Base-by-base conservation (phyloP, 768 basidiomycete species). In the Russula dissimulans region DNA sequence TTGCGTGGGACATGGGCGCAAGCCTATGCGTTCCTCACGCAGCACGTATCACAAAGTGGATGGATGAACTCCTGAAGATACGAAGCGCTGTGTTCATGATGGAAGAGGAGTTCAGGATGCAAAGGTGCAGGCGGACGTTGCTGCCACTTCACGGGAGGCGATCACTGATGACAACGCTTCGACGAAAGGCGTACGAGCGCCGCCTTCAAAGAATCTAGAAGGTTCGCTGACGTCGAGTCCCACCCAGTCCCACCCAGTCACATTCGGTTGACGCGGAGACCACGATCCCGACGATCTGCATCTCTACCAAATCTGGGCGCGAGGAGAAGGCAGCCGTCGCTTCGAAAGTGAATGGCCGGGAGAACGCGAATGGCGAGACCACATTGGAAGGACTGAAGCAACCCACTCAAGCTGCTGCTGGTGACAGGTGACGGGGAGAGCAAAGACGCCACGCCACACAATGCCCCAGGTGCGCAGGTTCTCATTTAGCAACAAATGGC, bases 101-200 rank as follows among this genome's bases (percentile, higher is more conserved):
- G 97, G 97, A 98, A 71, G 95, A 99, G 71, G 97, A 99, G 71
- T 99, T 98, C 71, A 82, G 97, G 41, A 89, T 91, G 85, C 95
- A 76, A 97, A 97, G 71, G 86, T 89, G 2, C 83, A 89, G 5
- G 75, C 71, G 2, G 91, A 94, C 32, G 76, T 87, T n/a, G 76
- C 78, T 50, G 70, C 76, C 2, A 57, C 69, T 64, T 17, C 66
- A 15, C 67, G 66, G 39, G 68, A 67, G 29, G 65, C 64, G 29
- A 64, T 67, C 45, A 75, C 70, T 17, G 86, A 87, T 59, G 87
- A 90, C 68, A 78, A 86, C 51, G 87, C 87, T 22, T 87, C 87
- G 48, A 91, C 82, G 18, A 75, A 80, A 48, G 89, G 74, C 10
- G 79, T 91, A 58, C 71, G 75, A 11, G 77, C 81, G 10, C 74